A percentile compares a stretch with the other conserved stretches of the same genome.
Evolutionary conservation across 176 grass and related monocot species (phyloP).

Genomic region (Paspalum notatum): DNA sequence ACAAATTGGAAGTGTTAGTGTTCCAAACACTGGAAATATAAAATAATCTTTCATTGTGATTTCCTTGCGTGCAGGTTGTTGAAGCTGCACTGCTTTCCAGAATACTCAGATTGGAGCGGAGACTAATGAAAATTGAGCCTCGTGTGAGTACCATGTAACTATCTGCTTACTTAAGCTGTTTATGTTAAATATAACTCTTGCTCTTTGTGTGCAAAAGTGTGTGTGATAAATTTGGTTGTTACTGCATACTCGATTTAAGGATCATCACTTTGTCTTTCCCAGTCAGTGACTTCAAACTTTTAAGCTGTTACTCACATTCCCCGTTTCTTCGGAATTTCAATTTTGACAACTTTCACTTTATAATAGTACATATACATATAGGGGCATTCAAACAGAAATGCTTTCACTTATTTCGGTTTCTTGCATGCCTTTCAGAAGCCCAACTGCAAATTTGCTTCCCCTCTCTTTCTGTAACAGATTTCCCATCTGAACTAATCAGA

Average conservation of each 20-base stretch:
- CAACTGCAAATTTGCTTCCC: slow-evolving; percentile 7
- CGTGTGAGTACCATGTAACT: slow-evolving; percentile 73
- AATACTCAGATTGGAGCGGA: slow-evolving; percentile 86
- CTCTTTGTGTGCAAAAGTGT: slow-evolving; percentile 12
- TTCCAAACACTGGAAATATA: slow-evolving; percentile 1
- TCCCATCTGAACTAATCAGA: slow-evolving; percentile 17
- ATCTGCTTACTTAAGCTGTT: slow-evolving; percentile 9
- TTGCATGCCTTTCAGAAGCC: slow-evolving; percentile 16
- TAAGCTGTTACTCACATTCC: not conserved
- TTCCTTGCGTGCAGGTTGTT: slow-evolving; percentile 66
- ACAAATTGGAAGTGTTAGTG: not conserved
- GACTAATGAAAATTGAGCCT: slow-evolving; percentile 89
- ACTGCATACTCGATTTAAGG: slow-evolving; percentile 3
- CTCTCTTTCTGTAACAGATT: slow-evolving; percentile 16
- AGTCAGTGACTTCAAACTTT: not conserved
- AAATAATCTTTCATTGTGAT: slow-evolving; percentile 32
- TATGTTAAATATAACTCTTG: slow-evolving; percentile 21
- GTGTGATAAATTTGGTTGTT: slow-evolving; percentile 1
- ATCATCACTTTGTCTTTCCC: slow-evolving; percentile 9
- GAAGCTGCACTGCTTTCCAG: slow-evolving; percentile 94
- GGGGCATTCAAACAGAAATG: slow-evolving; percentile 9
- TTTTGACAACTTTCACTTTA: slow-evolving; percentile 16
- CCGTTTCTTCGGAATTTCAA: slow-evolving; percentile 25
- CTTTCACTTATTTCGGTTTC: slow-evolving; percentile 7
- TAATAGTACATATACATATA: slow-evolving; percentile 3